Percentiles rank a stretch among this genome's conserved stretches.
phyloP scores from a whole-genome alignment of 2,329 filamentous ascomycete species.

The Alternaria sp. region DNA sequence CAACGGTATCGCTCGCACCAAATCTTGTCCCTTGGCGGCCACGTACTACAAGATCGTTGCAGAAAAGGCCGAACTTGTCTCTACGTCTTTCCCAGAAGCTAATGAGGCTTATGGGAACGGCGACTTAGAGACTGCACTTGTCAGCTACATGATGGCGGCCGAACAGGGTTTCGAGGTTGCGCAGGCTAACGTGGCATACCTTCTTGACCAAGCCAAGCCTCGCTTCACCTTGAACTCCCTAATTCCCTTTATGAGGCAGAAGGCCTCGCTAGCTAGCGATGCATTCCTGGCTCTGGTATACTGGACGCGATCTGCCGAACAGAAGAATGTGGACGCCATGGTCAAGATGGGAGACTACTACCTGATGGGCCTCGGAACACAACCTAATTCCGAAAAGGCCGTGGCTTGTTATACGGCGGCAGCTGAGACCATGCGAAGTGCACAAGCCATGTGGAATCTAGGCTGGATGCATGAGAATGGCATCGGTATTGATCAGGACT shows the following conservation, averaged over 20 bases:
- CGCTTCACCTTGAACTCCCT: constrained; percentile 63
- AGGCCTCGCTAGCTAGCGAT: constrained; percentile 63
- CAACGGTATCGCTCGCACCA: constrained; percentile 80
- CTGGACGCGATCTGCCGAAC: constrained; percentile 93
- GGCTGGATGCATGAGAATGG: constrained; percentile 99
- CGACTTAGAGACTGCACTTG: constrained; percentile 79
- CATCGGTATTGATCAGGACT: constrained; percentile 90
- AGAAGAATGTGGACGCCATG: constrained; percentile 89
- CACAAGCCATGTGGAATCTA: constrained; percentile 94
- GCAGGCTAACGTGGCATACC: constrained; percentile 87
- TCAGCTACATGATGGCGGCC: constrained; percentile 85
- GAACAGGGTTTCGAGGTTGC: constrained; percentile 91
- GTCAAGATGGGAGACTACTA: constrained; percentile 99
- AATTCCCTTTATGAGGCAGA: constrained; percentile 56
- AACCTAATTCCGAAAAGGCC: constrained; percentile 78
- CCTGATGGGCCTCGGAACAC: constrained; percentile 77
- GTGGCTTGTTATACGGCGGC: constrained; percentile 92
- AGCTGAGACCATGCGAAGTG: constrained; percentile 88
- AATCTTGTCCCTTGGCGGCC: constrained; percentile 77
- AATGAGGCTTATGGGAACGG: constrained; percentile 82
- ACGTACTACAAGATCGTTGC: constrained; percentile 89
- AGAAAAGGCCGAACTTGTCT: constrained; percentile 85
- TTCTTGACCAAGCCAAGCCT: constrained; percentile 72
- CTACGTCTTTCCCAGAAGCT: constrained; percentile 83
- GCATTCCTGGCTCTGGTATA: constrained; percentile 80